Base-by-base conservation (phyloP, 768 basidiomycete species). In the Russula compacta region DNA sequence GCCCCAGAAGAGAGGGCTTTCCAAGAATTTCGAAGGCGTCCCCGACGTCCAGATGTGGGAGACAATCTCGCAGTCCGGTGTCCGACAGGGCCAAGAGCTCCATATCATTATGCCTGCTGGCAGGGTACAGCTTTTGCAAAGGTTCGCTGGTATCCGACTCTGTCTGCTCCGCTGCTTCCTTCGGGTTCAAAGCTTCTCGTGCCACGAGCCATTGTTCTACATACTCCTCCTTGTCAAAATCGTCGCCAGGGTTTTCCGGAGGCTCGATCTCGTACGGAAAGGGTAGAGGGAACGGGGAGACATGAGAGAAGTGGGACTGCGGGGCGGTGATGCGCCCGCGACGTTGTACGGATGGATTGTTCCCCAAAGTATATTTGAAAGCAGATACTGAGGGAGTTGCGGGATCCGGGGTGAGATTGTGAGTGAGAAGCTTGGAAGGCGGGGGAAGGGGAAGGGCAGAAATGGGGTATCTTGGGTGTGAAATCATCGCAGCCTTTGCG, bases 1-100 rank as follows among this genome's bases (percentile, higher is more conserved):
- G 53, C 4, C 66, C 65, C 4, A 77, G 69, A 48, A 91, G 74
- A 15, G 81, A 69, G 0, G 87, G 86, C 0, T 73, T 71, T 14
- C 90, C 89, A 3, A 94, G 76, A 7, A 84, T 59, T 0, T 77
- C 73, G 65, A 92, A 84, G 0, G 89, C 84, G 69, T 97, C 92
- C 4, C 94, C 94, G 11, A 92, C 86, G 59, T 95, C 87, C 19
- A 98, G 77, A 65, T 85, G 82, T 0, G 95, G 95, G 9, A 97
- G 71, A 66, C 85, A 89, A 66, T 95, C 92, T 35, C 78, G 72
- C 47, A 92, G 69, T 12, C 84, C 83, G 2, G 80, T 78, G 51
- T 81, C 79, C 0, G 92, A 84, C 17, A 98, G 66, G 4, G 84
- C 92, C 17, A 97, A 77, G 42, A 98, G 83, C 50, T 78, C 75